Evolutionary conservation across 192 early-diverging fungal species (phyloP).

Genomic region (Paraglomus occultum): DNA sequence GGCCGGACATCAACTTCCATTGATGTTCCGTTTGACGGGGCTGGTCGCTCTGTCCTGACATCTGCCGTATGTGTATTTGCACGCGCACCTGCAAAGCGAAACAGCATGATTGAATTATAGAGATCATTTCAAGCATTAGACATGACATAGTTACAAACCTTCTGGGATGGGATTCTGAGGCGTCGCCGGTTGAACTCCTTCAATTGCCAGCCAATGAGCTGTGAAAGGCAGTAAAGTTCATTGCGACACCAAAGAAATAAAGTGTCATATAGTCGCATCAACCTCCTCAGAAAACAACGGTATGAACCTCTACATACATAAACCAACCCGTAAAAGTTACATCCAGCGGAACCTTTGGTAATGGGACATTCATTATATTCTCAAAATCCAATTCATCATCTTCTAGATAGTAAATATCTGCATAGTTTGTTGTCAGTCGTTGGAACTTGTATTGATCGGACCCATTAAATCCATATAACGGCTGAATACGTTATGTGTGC

Average conservation of each 20-base stretch:
- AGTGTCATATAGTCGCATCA: neutral
- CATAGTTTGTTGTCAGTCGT: constrained; percentile 51
- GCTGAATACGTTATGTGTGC: constrained; percentile 44
- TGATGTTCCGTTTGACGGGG: constrained; percentile 18
- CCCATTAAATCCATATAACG: constrained; percentile 86
- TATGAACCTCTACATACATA: neutral
- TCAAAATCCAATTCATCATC: constrained; percentile 96
- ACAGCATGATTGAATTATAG: constrained; percentile 38
- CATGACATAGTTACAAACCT: constrained; percentile 40
- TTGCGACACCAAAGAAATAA: neutral
- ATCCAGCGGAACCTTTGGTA: constrained; percentile 91
- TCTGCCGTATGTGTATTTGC: too few species aligned
- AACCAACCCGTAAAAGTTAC: constrained; percentile 71
- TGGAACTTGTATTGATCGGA: constrained; percentile 70
- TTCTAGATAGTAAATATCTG: constrained; percentile 85
- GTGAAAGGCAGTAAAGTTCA: constrained; percentile 88
- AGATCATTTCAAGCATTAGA: constrained; percentile 49
- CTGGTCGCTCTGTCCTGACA: neutral
- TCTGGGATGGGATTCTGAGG: constrained; percentile 89
- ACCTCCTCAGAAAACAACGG: neutral
- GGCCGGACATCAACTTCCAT: constrained; percentile 52
- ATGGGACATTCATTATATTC: constrained; percentile 73
- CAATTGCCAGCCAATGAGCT: constrained; percentile 98
- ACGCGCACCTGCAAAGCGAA: too few species aligned
- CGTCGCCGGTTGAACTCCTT: constrained; percentile 97